A percentile compares a stretch with the other conserved stretches of the same genome.
Conservation (phyloP, 1,139 yeast genomes). For the Candida buenavistaensis region DNA sequence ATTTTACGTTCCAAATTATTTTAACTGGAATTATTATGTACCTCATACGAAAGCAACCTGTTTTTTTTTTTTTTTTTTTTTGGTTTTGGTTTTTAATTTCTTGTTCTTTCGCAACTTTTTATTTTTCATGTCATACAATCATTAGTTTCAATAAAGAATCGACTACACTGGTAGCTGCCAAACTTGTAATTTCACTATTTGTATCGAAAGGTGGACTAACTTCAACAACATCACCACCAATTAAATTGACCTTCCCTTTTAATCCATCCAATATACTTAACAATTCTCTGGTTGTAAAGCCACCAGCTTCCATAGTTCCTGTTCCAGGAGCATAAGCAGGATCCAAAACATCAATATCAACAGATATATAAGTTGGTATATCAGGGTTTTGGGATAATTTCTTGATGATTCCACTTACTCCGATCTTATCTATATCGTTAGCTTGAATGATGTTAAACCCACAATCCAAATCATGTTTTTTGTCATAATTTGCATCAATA, state of each 20-base stretch:
- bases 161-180: too few relatives aligned
- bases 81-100: too few relatives aligned
- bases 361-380: slow-evolving; percentile 68
- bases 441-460: slow-evolving; percentile 65
- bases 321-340: slow-evolving; percentile 83
- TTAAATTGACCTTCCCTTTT: slow-evolving; percentile 58
- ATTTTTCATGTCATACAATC: too few relatives aligned
- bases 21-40: too few relatives aligned
- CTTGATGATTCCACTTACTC: slow-evolving; percentile 52
- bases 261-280: slow-evolving; percentile 59
- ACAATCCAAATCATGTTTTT: slow-evolving; percentile 61
- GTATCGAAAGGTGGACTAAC: slow-evolving; percentile 75
- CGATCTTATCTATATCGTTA: slow-evolving; percentile 68
- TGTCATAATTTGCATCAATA: slow-evolving; percentile 62
- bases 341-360: slow-evolving; percentile 79
- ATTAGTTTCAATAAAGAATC: too few relatives aligned
- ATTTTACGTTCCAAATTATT: too few relatives aligned
- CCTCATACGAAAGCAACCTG: too few relatives aligned
- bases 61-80: too few relatives aligned
- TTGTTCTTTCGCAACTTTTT: too few relatives aligned
- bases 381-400: slow-evolving; percentile 49
- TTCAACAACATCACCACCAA: slow-evolving; percentile 80
- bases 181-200: too few relatives aligned
- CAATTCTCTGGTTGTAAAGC: slow-evolving; percentile 76
- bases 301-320: slow-evolving; percentile 83